Conservation (phyloP, 768 basidiomycete genomes). For the Auriscalpium orientale region DNA sequence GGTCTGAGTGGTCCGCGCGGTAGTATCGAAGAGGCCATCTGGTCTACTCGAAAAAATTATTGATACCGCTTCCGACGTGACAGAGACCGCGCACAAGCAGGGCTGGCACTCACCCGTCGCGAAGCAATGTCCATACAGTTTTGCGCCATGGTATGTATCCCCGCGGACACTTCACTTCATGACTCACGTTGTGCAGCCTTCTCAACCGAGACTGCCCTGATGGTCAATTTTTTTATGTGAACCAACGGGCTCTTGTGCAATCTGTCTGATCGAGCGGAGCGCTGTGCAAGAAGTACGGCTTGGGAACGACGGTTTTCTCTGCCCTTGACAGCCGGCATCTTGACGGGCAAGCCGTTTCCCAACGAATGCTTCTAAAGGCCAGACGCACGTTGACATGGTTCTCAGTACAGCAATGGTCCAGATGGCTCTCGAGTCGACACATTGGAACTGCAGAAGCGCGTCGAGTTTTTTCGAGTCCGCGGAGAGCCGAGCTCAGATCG, state of each 20-base stretch:
- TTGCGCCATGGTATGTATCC: no score
- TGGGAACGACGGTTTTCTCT: slow-evolving; percentile 47
- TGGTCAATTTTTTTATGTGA: slow-evolving; percentile 35
- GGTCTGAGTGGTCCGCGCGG: slow-evolving; percentile 47
- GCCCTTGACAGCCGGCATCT: slow-evolving; percentile 46
- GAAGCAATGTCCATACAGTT: slow-evolving; percentile 42
- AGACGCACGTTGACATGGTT: not conserved
- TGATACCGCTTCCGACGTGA: not conserved
- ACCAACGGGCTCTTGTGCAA: not conserved
- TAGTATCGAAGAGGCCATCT: slow-evolving; percentile 39
- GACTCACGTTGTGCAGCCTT: slow-evolving; percentile 27
- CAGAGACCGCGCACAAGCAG: slow-evolving; percentile 42
- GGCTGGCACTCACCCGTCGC: slow-evolving; percentile 41
- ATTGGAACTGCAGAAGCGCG: slow-evolving; percentile 35
- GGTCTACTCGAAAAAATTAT: slow-evolving; percentile 8
- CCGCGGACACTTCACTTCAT: no score
- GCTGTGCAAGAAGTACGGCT: slow-evolving; percentile 37
- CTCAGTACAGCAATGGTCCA: slow-evolving; percentile 43
- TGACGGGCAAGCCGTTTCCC: slow-evolving; percentile 38
- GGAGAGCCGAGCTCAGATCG: slow-evolving; percentile 37
- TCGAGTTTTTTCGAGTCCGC: slow-evolving; percentile 34
- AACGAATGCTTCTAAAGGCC: no score
- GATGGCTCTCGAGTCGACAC: slow-evolving; percentile 42
- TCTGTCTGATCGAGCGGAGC: slow-evolving; percentile 10
- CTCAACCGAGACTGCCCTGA: slow-evolving; percentile 49